phyloP scores from a whole-genome alignment of 208 protist genomes.

The Acanthamoeba sp. region DNA sequence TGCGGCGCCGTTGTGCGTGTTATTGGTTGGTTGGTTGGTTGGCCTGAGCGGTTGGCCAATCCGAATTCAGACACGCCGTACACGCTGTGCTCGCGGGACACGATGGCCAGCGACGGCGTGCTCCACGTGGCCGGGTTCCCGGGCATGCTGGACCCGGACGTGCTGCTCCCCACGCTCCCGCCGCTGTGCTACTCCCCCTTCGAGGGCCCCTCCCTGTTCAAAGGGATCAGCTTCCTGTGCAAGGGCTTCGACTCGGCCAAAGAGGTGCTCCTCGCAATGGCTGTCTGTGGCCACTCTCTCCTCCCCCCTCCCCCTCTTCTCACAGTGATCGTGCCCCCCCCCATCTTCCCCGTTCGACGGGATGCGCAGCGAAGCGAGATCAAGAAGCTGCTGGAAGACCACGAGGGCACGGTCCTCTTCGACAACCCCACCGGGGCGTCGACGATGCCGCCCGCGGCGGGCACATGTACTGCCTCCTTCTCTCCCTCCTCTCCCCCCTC shows the following conservation, averaged over 20 bases:
- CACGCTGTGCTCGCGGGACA: constrained; percentile 41
- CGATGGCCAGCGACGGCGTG: constrained; percentile 54
- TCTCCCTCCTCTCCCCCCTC: background rate
- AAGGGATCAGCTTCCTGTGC: constrained; percentile 36
- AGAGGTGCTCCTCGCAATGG: too few species aligned
- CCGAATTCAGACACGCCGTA: constrained; percentile 1
- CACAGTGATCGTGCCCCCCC: too few species aligned
- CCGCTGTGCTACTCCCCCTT: constrained; percentile 53
- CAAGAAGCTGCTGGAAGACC: background rate
- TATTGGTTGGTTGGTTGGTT: background rate
- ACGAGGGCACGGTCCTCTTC: background rate
- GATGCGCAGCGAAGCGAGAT: background rate
- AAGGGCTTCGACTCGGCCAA: constrained; percentile 60
- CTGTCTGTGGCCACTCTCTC: too few species aligned
- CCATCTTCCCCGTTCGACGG: background rate
- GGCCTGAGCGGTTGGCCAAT: background rate
- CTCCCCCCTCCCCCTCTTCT: too few species aligned
- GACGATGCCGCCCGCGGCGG: background rate
- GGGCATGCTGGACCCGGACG: background rate
- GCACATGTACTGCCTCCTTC: constrained; percentile 19
- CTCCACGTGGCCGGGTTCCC: constrained; percentile 27
- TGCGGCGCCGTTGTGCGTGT: background rate
- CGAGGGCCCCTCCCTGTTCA: constrained; percentile 2
- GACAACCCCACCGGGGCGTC: background rate
- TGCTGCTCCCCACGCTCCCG: background rate